phyloP scores from a whole-genome alignment of 2,329 filamentous ascomycete genomes.

The Colletotrichum cereale region DNA sequence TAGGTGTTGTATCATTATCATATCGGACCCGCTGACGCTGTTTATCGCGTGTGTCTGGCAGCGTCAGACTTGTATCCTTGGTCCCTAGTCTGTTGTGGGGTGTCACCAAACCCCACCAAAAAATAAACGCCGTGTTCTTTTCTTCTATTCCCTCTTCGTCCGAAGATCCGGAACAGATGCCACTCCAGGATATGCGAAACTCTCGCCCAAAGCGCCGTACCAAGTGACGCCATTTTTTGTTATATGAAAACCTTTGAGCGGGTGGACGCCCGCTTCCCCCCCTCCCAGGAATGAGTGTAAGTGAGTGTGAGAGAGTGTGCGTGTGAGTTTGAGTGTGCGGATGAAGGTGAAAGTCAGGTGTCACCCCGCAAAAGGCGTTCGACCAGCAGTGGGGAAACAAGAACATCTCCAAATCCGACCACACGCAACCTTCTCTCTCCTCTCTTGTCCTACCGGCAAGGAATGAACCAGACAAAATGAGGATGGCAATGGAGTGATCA shows the following conservation, averaged over 20 bases:
- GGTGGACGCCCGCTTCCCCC: conserved; percentile 1
- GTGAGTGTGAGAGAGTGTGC: not conserved
- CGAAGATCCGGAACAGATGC: conserved; percentile 24
- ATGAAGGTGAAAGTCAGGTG: not conserved
- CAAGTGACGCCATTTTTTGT: conserved; percentile 23
- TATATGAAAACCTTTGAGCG: conserved; percentile 31
- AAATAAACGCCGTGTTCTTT: not conserved
- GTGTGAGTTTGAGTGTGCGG: not conserved
- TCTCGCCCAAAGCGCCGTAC: conserved; percentile 37
- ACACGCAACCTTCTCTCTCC: not conserved
- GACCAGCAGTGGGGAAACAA: not conserved
- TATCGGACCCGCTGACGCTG: conserved; percentile 3
- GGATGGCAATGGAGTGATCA: not conserved
- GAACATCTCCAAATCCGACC: not conserved
- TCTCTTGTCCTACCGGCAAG: conserved; percentile 1
- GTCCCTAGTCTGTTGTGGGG: not conserved
- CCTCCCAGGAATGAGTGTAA: not conserved
- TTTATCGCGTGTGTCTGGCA: not conserved
- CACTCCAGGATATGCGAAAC: conserved; percentile 27
- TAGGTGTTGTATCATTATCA: conserved; percentile 23
- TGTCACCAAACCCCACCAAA: not conserved
- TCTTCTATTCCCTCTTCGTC: conserved; percentile 6
- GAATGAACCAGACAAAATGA: not conserved
- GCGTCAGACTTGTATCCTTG: conserved; percentile 13
- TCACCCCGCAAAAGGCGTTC: not conserved